Conservation (phyloP, 441 rosid genomes). For the Aquilaria agallochum region DNA sequence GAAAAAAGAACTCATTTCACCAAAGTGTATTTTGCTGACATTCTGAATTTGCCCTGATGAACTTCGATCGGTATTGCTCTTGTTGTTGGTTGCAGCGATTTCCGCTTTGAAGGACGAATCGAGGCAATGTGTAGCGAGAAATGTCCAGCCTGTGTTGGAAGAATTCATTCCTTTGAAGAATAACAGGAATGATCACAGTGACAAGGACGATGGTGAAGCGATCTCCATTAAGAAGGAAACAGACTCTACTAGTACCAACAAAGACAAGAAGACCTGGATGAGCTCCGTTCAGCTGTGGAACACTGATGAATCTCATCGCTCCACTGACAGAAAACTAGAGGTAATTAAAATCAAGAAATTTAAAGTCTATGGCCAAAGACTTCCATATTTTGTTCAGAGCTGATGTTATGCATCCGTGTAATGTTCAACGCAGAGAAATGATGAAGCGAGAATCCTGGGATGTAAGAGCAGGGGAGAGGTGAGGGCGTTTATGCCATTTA, state of each 20-base stretch:
- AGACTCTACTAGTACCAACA: constrained; percentile 19
- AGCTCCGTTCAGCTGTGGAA: constrained; percentile 83
- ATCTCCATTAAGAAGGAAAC: constrained; percentile 27
- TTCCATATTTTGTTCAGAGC: too few relatives aligned
- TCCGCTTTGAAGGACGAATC: constrained; percentile 45
- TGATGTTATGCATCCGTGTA: too few relatives aligned
- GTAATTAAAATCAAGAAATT: neutral
- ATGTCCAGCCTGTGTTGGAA: constrained; percentile 61
- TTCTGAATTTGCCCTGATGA: neutral
- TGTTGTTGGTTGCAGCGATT: constrained; percentile 55
- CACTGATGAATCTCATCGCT: constrained; percentile 24
- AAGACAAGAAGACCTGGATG: constrained; percentile 67
- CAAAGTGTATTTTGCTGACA: neutral
- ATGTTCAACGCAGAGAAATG: constrained; percentile 32
- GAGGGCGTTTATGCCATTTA: constrained; percentile 38
- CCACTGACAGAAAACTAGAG: constrained; percentile 11
- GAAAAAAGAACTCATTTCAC: constrained; percentile 1
- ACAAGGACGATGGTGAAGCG: constrained; percentile 19
- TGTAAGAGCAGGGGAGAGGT: constrained; percentile 27
- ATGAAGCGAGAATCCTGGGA: constrained; percentile 30
- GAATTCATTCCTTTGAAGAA: constrained; percentile 72
- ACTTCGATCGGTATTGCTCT: neutral
- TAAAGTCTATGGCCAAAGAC: neutral
- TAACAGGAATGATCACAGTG: constrained; percentile 17
- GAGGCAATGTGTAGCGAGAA: constrained; percentile 38